Base-by-base conservation (phyloP, 768 basidiomycete species). In the Xerocomellus amylosporus region DNA sequence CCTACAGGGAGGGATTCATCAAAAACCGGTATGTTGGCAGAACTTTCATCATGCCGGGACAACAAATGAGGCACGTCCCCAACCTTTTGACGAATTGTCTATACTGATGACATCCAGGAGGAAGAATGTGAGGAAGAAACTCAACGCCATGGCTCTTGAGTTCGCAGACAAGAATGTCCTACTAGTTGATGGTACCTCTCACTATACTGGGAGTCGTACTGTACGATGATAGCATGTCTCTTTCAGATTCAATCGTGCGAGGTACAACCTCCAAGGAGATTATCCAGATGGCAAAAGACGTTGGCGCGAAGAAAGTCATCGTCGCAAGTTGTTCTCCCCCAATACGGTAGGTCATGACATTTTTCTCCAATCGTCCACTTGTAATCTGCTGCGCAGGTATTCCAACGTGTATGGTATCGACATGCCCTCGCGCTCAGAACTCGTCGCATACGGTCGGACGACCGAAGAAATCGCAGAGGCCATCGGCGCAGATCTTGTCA, bases 21-120 rank as follows among this genome's bases (percentile, higher is more conserved):
- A 99, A 99, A 78, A 99, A 99, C 71, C 85, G 97, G 33, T 99
- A 99, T 73, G 93, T 98, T 31, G 97, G 95, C 4, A 78, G 97
- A 60, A 99, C 97, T 0, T 99, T 99, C 70, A 98, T 99, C 73
- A 99, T 99, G 97, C 96, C 97, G 8, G 97, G 96, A 22, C 97
- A 99, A 69, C 88, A 92, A 71, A 89, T 93, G 86, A 84, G 94
- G 91, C 84, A 64, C 38, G 58, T 53, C 42, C 12, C 4, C 4
- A 14, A n/a, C 38, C 24, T 26, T 22, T 54, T 24, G n/a, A 38
- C n/a, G 17, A 12, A 12, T 49, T 39, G 2, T 26, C 22, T 33
- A 14, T 51, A 41, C 46, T 59, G 43, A 63, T 30, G 22, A 49
- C 48, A 19, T 31, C 2, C 63, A 93, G 93, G 72, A 84, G 80